phyloP scores from a whole-genome alignment of 352 stramenopile species.

The Achlya hypogyna region DNA sequence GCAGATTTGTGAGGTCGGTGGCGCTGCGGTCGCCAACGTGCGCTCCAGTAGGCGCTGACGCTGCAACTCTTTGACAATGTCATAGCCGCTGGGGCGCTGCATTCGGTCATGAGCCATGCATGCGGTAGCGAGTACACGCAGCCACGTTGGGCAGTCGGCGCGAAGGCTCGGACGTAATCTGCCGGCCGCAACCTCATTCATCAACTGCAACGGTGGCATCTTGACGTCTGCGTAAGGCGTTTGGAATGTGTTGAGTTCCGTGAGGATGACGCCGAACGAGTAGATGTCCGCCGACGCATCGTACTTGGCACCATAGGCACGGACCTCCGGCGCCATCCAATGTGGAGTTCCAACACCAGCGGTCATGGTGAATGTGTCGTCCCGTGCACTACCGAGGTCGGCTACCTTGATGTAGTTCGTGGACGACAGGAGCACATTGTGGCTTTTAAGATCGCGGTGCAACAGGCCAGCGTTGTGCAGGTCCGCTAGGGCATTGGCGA shows the following conservation, averaged over 20 bases:
- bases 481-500: not conserved
- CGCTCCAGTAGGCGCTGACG: too few relatives aligned
- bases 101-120: too few relatives aligned
- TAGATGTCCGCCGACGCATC: not conserved
- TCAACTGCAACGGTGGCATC: too few relatives aligned
- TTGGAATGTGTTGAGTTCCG: not conserved
- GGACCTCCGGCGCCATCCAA: not conserved
- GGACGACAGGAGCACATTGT: not conserved
- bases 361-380: not conserved
- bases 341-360: not conserved
- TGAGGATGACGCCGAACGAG: not conserved
- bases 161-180: too few relatives aligned
- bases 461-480: not conserved
- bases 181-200: too few relatives aligned
- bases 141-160: too few relatives aligned
- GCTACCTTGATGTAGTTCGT: not conserved
- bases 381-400: not conserved
- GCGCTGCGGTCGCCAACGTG: too few relatives aligned
- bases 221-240: too few relatives aligned
- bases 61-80: too few relatives aligned
- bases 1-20: too few relatives aligned
- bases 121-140: too few relatives aligned
- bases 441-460: not conserved
- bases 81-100: too few relatives aligned
- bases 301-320: not conserved